Evolutionary conservation across 2,329 filamentous ascomycete species (phyloP).

Genomic region (Fusarium phyllophilum): DNA sequence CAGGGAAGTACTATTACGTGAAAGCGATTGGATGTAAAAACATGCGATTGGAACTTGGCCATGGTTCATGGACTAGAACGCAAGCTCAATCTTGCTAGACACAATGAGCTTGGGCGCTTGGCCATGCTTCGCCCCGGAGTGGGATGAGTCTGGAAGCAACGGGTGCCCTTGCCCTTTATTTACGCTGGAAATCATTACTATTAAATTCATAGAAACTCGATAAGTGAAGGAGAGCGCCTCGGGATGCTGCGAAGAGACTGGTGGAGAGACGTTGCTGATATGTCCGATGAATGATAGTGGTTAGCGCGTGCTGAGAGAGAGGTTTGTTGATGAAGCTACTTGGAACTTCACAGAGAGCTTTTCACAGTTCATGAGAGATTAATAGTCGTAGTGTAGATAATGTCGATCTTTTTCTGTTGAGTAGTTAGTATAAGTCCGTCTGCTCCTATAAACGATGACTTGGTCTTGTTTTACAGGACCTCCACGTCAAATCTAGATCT

Average conservation of each 20-base stretch:
- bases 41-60: fast-evolving
- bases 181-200: neutral
- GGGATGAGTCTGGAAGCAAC: neutral
- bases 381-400: too few relatives aligned
- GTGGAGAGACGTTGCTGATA: slow-evolving; percentile 1
- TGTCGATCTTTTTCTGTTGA: neutral
- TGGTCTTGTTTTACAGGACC: too few relatives aligned
- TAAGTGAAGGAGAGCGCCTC: neutral
- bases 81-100: neutral
- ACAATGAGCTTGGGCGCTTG: neutral
- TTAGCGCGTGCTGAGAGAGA: neutral
- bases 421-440: too few relatives aligned
- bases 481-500: neutral
- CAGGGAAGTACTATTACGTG: fast-evolving
- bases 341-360: neutral
- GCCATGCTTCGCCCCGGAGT: neutral
- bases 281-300: neutral
- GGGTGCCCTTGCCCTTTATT: neutral
- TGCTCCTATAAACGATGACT: neutral
- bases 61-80: neutral
- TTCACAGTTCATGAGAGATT: too few relatives aligned
- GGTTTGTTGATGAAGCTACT: neutral
- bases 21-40: neutral
- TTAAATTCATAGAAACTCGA: neutral
- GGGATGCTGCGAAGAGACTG: neutral